Evolutionary conservation across 2,329 filamentous ascomycete genomes (phyloP).

Genomic region (Coniochaeta hoffmannii): DNA sequence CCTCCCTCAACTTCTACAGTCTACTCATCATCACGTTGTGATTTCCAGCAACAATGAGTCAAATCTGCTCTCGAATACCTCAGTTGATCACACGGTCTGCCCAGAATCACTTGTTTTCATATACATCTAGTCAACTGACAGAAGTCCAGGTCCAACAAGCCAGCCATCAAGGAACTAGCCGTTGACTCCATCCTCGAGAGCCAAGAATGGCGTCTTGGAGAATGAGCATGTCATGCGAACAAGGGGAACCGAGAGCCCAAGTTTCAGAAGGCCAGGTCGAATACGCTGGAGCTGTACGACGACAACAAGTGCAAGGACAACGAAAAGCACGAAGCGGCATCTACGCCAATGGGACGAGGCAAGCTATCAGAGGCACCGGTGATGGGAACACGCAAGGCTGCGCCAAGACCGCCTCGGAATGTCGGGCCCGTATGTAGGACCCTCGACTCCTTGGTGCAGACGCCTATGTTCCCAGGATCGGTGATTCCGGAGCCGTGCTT

Average conservation of each 20-base stretch:
- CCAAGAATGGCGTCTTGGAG: conserved; percentile 42
- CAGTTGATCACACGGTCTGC: too few species aligned
- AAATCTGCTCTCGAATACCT: too few species aligned
- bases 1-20: too few species aligned
- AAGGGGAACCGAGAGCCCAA: conserved; percentile 14
- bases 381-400: conserved; percentile 10
- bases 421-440: conserved; percentile 34
- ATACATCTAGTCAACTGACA: too few species aligned
- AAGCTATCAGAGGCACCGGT: too few species aligned
- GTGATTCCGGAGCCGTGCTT: conserved; percentile 15
- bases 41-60: too few species aligned
- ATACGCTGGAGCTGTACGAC: conserved; percentile 16
- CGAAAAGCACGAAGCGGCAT: conserved; percentile 10
- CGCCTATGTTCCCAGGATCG: conserved; percentile 40
- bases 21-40: too few species aligned
- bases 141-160: too few species aligned
- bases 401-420: conserved; percentile 6
- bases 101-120: too few species aligned
- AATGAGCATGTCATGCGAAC: conserved; percentile 30
- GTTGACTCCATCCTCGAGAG: too few species aligned
- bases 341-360: conserved; percentile 13
- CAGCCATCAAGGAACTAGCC: too few species aligned
- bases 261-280: conserved; percentile 17
- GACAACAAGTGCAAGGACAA: conserved; percentile 14
- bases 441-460: conserved; percentile 39